These are phyloP conservation scores for Mitragyna speciosa DNA, from an alignment of 257 asterid species.

Conservation along the genomic window DNA sequence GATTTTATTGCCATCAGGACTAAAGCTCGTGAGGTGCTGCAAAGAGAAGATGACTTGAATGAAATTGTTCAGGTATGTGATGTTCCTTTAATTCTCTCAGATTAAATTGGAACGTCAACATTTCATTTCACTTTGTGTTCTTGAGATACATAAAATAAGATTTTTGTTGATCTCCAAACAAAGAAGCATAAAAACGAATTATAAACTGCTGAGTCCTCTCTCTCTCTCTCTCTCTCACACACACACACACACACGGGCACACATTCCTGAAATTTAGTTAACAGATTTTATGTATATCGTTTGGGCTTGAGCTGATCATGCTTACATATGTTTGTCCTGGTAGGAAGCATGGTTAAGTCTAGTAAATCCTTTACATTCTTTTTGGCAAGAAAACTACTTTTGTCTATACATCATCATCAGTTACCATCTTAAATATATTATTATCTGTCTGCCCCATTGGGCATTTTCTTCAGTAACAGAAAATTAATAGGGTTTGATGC, in stretches of 20 bases:
- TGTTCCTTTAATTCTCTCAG: background rate
- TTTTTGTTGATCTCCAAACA: background rate
- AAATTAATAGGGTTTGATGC: background rate
- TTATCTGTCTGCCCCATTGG: background rate
- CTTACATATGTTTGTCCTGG: background rate
- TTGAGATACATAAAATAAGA: background rate
- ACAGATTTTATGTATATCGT: background rate
- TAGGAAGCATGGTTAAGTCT: background rate
- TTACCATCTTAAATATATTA: background rate
- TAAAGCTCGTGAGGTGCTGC: conserved; percentile 98
- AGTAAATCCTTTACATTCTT: background rate
- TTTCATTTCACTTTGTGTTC: background rate
- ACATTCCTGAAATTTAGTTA: background rate
- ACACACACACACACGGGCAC: too few species aligned
- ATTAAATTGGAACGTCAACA: background rate
- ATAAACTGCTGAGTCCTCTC: background rate
- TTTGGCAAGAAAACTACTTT: background rate
- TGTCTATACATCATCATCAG: background rate
- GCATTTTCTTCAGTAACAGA: background rate
- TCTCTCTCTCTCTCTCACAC: background rate
- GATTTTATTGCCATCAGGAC: conserved; percentile 96
- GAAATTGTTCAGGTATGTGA: conserved; percentile 51
- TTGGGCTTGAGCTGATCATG: background rate
- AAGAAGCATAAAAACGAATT: background rate
- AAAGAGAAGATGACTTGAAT: conserved; percentile 94